Conservation (phyloP, 345 rosid genomes). For the Dimocarpus longan region DNA sequence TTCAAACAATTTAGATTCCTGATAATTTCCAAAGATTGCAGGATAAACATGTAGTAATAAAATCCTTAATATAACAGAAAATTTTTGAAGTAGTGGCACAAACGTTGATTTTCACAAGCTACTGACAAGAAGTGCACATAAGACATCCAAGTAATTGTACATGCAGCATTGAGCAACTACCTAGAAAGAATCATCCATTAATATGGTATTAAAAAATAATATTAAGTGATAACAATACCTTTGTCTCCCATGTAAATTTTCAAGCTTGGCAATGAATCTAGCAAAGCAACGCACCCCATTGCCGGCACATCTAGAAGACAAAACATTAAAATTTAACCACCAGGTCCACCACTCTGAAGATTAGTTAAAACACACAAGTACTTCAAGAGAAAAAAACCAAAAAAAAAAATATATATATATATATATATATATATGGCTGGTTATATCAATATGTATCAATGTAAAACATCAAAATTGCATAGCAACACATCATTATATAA, state of each 20-base stretch:
- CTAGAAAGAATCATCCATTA: slow-evolving; percentile 1
- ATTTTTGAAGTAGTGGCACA: too few species aligned
- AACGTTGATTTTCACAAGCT: neutral
- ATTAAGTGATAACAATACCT: slow-evolving; percentile 40
- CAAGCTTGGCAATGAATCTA: slow-evolving; percentile 78
- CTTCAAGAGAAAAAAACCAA: too few species aligned
- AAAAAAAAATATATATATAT: too few species aligned
- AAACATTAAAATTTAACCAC: slow-evolving; percentile 13
- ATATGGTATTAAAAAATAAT: neutral
- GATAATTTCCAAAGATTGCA: neutral
- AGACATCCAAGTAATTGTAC: neutral
- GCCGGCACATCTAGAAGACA: slow-evolving; percentile 74
- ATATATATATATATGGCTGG: too few species aligned
- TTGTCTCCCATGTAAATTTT: slow-evolving; percentile 65
- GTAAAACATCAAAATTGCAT: neutral
- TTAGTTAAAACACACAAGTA: neutral
- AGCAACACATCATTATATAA: neutral
- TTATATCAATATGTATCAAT: neutral
- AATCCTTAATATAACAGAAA: too few species aligned
- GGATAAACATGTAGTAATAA: too few species aligned
- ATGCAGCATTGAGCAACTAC: neutral
- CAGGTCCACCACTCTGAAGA: neutral
- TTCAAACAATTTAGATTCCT: neutral
- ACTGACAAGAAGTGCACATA: neutral
- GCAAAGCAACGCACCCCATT: slow-evolving; percentile 97